Base-by-base conservation (phyloP, 1,284 basidiomycete species). In the Mycosarcoma mackinlayi region DNA sequence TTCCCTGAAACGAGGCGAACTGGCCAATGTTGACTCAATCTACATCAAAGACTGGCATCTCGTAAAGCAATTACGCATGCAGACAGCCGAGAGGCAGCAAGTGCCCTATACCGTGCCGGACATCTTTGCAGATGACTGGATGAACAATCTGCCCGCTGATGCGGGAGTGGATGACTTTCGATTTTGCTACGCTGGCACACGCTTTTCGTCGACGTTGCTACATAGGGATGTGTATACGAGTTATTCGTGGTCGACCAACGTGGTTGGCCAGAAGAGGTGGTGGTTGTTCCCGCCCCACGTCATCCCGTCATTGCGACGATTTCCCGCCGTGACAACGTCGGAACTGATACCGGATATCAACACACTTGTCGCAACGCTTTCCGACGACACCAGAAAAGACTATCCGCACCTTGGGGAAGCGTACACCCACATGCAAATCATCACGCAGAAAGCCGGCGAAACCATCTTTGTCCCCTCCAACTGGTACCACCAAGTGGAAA, bases 31-130 rank as follows among this genome's bases (percentile, higher is more conserved):
- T 0, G 46, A 68, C 0, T 68, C 65, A 8, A 58, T 85, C 10
- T 88, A 88, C 77, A 84, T 87, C 53, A 87, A 87, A 64, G 87
- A 88, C 67, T 88, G 87, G 87, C 87, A 88, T 77, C 74, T 87
- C 0, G 79, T 86, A 10, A 73, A 68, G 18, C 65, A 73, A 10
- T 50, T 71, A 72, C 78, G 18, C 70, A 77, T 52, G 46, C 83
- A 24, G n/a, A n/a, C n/a, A 3, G 0, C 28, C 0, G 11, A 24
- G 2, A 6, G 2, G 1, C 6, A n/a, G 11, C 21, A 23, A 18
- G 19, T 27, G 30, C 83, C 87, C 11, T 88, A 88, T 62, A 53
- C 49, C 5, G 85, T 85, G 0, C 85, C 86, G 0, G 64, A 76
- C 5, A 77, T 85, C 6, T 85, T 87, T 48, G 50, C 70, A 61